Evolutionary conservation across 2,329 filamentous ascomycete species (phyloP), one percentile per base, ranked within the genome.

Genomic region (Iodosphaeria phyllophila): DNA sequence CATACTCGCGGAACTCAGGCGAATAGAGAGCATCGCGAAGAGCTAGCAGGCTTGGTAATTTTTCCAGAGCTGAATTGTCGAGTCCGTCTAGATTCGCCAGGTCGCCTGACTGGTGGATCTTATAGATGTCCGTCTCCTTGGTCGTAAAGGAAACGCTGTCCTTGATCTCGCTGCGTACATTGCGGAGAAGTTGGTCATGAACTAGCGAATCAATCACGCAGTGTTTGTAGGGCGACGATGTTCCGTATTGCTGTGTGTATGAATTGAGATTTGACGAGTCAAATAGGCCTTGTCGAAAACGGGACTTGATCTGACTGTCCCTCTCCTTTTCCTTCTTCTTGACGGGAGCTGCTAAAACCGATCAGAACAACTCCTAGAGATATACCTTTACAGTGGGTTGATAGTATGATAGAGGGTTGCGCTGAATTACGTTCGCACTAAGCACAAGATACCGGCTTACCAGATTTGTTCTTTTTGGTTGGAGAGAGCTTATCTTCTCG

Each of bases 51-150:
- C 80, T 92, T 0, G 89, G 89, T 9, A 98, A 59, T 44, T 82
- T 83, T 32, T 75, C 65, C 27, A 95, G 64, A 5, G 84, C 83
- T 6, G 74, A 72, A 44, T 91, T 74, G 32, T 92, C 80, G 21
- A 98, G 67, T 13, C 89, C 89, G 50, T 93, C 86, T 30, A 98
- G 70, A 52, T 98, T 98, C 23, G 89, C 89, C 17, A 98, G 65
- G 48, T 98, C 89, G 35, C 89, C 89, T 4, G 86, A 95, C 58
- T 98, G 89, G 62, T 93, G 84, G 44, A 98, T 95, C 54, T 91
- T 92, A 66, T 98, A 98, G 40, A 98, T 98, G 49, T 98, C 89
- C 23, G 89, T 98, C 52, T 98, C 89, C 51, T 98, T 98, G 39
- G 84, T 84, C 8, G 89, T 93, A 56, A 98, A 98, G 37, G 79